Evolutionary conservation across 257 asterid species (phyloP).

Genomic region (Ballota nigra): DNA sequence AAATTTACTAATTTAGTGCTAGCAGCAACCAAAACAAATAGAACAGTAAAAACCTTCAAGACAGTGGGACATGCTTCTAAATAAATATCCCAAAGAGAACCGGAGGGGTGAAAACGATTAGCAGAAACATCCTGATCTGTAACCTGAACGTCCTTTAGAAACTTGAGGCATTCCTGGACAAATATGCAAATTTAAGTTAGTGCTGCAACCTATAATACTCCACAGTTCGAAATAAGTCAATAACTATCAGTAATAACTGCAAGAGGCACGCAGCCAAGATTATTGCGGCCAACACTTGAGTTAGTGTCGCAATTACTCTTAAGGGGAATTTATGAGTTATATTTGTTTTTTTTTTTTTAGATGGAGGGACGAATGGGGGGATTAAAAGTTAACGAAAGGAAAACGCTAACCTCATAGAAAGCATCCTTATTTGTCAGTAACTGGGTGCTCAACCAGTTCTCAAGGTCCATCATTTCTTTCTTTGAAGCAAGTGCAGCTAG

Average conservation of each 20-base stretch:
- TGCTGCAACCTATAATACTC: background rate
- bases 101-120: slow-evolving; percentile 56
- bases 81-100: slow-evolving; percentile 51
- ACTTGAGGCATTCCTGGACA: slow-evolving; percentile 83
- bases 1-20: background rate
- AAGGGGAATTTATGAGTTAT: background rate
- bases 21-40: slow-evolving; percentile 14
- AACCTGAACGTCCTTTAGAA: slow-evolving; percentile 70
- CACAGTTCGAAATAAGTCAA: background rate
- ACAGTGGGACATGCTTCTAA: slow-evolving; percentile 67
- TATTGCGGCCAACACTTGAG: background rate
- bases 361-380: background rate
- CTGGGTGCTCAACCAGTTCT: slow-evolving; percentile 71
- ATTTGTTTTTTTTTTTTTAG: background rate
- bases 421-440: slow-evolving; percentile 57
- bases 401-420: slow-evolving; percentile 64
- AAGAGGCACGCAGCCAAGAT: background rate
- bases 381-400: background rate
- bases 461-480: slow-evolving; percentile 79
- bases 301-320: background rate
- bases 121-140: slow-evolving; percentile 60
- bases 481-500: slow-evolving; percentile 84
- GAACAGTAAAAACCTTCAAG: slow-evolving; percentile 53
- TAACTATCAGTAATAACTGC: background rate
- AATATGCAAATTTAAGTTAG: slow-evolving; percentile 21